Evolutionary conservation across 2,329 filamentous ascomycete genomes (phyloP).

Genomic region (Onygena corvina): DNA sequence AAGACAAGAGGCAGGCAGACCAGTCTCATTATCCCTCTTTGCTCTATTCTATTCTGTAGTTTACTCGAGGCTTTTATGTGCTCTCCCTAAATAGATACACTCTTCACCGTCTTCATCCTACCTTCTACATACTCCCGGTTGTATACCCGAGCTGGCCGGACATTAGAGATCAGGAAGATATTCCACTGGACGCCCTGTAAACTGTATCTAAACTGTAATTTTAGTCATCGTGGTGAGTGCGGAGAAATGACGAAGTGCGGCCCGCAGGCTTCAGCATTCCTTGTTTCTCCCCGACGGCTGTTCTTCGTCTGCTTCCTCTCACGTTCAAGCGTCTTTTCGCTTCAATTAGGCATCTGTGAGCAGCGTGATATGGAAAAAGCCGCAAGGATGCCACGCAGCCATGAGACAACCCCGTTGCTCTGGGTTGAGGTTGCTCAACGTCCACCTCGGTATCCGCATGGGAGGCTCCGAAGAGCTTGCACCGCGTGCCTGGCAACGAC

Average conservation of each 20-base stretch:
- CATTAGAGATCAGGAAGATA: no score
- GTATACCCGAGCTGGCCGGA: no score
- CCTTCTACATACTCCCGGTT: not conserved
- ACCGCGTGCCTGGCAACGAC: slow-evolving; percentile 29
- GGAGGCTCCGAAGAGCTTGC: slow-evolving; percentile 33
- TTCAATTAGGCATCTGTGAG: not conserved
- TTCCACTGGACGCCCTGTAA: no score
- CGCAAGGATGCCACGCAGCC: slow-evolving; percentile 23
- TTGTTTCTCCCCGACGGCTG: not conserved
- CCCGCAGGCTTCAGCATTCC: not conserved
- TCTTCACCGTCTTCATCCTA: not conserved
- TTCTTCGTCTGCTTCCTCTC: not conserved
- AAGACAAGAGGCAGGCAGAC: not conserved
- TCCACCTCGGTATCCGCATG: slow-evolving; percentile 33
- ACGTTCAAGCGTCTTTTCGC: not conserved
- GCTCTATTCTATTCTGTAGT: not conserved
- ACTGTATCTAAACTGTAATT: no score
- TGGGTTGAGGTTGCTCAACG: slow-evolving; percentile 30
- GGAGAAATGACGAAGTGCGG: not conserved
- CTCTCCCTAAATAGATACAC: not conserved
- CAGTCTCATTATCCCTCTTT: not conserved
- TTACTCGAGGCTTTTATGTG: not conserved
- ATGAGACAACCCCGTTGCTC: slow-evolving; percentile 34
- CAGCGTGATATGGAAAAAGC: slow-evolving; percentile 26
- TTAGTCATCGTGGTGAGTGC: no score